A percentile compares a stretch with the other conserved stretches of the same genome.
phyloP scores from a whole-genome alignment of 257 asterid genomes.

The Penstemon barbatus region DNA sequence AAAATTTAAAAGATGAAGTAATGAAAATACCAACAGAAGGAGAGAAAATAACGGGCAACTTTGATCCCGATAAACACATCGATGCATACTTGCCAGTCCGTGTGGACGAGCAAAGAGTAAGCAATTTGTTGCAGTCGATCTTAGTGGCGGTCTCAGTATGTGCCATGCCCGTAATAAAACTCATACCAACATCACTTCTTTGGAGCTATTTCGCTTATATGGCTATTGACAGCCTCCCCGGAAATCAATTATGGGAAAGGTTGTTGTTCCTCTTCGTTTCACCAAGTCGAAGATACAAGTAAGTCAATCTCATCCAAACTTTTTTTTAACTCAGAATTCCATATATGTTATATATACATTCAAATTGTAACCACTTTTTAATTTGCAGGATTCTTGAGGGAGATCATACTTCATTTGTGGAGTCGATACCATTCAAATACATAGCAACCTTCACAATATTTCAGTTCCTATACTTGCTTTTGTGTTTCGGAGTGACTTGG shows the following conservation, averaged over 20 bases:
- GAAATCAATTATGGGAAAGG: conserved; percentile 68
- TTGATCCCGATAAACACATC: conserved; percentile 50
- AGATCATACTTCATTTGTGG: conserved; percentile 57
- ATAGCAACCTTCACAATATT: conserved; percentile 51
- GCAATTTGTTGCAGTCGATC: conserved; percentile 62
- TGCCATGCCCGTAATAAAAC: conserved; percentile 52
- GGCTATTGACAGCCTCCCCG: conserved; percentile 72
- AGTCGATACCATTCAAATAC: conserved; percentile 53
- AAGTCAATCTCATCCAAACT: background rate
- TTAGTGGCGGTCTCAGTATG: conserved; percentile 49
- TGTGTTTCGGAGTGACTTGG: conserved; percentile 66
- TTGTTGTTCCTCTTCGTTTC: conserved; percentile 46
- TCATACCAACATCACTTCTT: conserved; percentile 60
- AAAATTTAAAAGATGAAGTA: conserved; percentile 52
- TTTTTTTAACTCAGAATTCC: background rate
- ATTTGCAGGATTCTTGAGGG: conserved; percentile 46
- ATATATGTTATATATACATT: background rate
- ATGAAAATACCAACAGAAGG: conserved; percentile 38
- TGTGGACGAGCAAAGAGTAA: conserved; percentile 65
- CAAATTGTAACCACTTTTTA: background rate
- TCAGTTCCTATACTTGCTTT: conserved; percentile 41
- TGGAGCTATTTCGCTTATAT: conserved; percentile 72
- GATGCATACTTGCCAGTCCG: conserved; percentile 59
- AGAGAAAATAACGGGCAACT: conserved; percentile 21
- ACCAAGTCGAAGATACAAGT: conserved; percentile 57